Evolutionary conservation across 768 basidiomycete genomes (phyloP).

Genomic region (Trametes sanguinea): DNA sequence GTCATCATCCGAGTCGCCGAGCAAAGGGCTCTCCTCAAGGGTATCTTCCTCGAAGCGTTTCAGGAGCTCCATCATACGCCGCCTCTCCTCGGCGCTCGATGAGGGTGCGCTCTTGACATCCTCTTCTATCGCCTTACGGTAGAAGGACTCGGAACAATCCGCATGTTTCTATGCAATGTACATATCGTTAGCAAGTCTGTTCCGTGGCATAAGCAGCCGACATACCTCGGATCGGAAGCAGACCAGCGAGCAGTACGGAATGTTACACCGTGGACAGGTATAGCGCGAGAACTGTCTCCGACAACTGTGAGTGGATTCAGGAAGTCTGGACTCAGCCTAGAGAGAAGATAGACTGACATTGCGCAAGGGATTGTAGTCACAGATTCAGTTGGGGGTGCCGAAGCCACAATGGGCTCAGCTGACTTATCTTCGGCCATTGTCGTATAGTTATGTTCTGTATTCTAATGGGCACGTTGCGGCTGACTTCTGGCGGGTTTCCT

Average conservation of each 20-base stretch:
- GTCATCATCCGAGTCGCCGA: conserved; percentile 37
- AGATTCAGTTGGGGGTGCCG: conserved; percentile 14
- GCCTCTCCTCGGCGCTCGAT: conserved; percentile 57
- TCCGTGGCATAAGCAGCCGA: conserved; percentile 23
- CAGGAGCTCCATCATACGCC: conserved; percentile 68
- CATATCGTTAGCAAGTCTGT: not conserved
- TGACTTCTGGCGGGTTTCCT: not conserved
- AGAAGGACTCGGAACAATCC: conserved; percentile 81
- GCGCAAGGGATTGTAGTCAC: conserved; percentile 26
- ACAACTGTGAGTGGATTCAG: conserved; percentile 51
- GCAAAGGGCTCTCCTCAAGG: conserved; percentile 35
- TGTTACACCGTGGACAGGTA: conserved; percentile 80
- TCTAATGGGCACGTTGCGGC: not conserved
- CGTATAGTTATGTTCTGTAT: not conserved
- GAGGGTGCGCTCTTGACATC: conserved; percentile 61
- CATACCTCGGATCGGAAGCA: conserved; percentile 76
- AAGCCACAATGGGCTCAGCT: conserved; percentile 11
- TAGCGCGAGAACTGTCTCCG: conserved; percentile 76
- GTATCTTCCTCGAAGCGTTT: conserved; percentile 71
- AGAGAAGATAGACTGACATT: conserved; percentile 23
- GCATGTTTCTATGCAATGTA: conserved; percentile 51
- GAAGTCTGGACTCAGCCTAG: not conserved
- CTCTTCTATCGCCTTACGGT: conserved; percentile 68
- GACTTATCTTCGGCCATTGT: not conserved
- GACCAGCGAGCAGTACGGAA: conserved; percentile 74